A percentile compares a stretch with the other conserved stretches of the same genome.
Evolutionary conservation across 2,329 filamentous ascomycete species (phyloP).

Genomic region (Fusarium humuli): DNA sequence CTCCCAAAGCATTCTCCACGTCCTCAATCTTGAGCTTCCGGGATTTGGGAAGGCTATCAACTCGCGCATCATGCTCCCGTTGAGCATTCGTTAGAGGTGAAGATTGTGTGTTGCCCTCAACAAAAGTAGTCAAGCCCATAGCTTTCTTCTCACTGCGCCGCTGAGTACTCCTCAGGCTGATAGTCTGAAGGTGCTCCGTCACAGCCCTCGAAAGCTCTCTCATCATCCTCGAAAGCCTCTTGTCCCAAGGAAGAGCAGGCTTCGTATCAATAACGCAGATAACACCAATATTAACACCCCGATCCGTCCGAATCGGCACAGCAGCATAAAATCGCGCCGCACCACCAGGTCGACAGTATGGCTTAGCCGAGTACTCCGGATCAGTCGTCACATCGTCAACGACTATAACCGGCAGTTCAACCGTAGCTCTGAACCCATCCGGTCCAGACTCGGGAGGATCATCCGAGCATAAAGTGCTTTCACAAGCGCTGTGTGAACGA

Average conservation of each 20-base stretch:
- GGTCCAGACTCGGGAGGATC: neutral
- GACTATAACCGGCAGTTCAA: slow-evolving; percentile 49
- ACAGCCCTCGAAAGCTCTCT: slow-evolving; percentile 48
- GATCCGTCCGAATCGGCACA: slow-evolving; percentile 54
- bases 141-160: slow-evolving; percentile 53
- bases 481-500: slow-evolving; percentile 47
- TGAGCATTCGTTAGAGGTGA: neutral
- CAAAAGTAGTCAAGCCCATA: slow-evolving; percentile 51
- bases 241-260: slow-evolving; percentile 38
- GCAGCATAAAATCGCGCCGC: slow-evolving; percentile 55
- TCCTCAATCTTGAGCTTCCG: slow-evolving; percentile 25
- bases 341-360: slow-evolving; percentile 41
- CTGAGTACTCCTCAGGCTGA: slow-evolving; percentile 43
- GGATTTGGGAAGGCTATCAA: neutral
- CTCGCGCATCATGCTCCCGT: neutral
- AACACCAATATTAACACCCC: slow-evolving; percentile 58
- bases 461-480: slow-evolving; percentile 41
- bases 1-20: neutral
- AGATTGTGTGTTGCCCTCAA: slow-evolving; percentile 48
- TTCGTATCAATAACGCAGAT: slow-evolving; percentile 49
- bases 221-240: slow-evolving; percentile 44
- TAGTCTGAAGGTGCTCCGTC: slow-evolving; percentile 53
- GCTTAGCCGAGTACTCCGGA: slow-evolving; percentile 44
- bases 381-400: slow-evolving; percentile 51
- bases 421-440: neutral